A percentile compares a stretch with the other conserved stretches of the same genome.
phyloP scores from a whole-genome alignment of 106 monocot genomes.

The Amphibolis antarctica region DNA sequence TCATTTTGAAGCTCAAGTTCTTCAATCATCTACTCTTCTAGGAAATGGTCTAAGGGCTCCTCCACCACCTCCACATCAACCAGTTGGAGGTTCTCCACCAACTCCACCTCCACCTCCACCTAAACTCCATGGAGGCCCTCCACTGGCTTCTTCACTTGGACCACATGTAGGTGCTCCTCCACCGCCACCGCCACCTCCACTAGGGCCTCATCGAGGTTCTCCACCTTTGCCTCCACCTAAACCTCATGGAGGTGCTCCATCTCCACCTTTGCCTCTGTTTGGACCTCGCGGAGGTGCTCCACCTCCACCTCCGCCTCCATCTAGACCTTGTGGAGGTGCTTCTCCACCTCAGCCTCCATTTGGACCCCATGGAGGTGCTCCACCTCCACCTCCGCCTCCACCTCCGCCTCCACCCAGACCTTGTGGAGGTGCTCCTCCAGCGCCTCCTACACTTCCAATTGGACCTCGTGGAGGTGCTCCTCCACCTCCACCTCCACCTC shows the following conservation, averaged over 20 bases:
- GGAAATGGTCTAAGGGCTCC: background rate
- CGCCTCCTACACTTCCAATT: slow-evolving; percentile 4
- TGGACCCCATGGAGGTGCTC: background rate
- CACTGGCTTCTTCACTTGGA: background rate
- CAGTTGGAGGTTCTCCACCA: too few relatives aligned
- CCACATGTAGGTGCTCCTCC: background rate
- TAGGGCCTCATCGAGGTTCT: too few relatives aligned
- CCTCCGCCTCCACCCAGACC: slow-evolving; percentile 12
- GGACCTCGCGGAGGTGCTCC: too few relatives aligned
- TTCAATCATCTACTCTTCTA: background rate
- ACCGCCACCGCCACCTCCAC: slow-evolving; percentile 10
- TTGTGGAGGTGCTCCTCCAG: background rate
- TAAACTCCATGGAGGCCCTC: background rate
- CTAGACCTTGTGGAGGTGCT: background rate
- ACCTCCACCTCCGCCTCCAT: slow-evolving; percentile 1
- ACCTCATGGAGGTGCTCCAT: background rate
- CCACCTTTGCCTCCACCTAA: slow-evolving; percentile 1
- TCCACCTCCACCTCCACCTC: slow-evolving; percentile 9
- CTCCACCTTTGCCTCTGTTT: slow-evolving; percentile 4
- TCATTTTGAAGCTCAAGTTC: too few relatives aligned
- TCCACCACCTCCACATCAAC: slow-evolving; percentile 10
- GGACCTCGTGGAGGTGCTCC: too few relatives aligned
- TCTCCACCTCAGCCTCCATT: background rate
- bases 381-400: slow-evolving; percentile 10
- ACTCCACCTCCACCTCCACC: slow-evolving; percentile 1